A percentile compares a stretch with the other conserved stretches of the same genome.
Conservation (phyloP, 371 early-diverging fungal species). For the Ordospora colligata region DNA sequence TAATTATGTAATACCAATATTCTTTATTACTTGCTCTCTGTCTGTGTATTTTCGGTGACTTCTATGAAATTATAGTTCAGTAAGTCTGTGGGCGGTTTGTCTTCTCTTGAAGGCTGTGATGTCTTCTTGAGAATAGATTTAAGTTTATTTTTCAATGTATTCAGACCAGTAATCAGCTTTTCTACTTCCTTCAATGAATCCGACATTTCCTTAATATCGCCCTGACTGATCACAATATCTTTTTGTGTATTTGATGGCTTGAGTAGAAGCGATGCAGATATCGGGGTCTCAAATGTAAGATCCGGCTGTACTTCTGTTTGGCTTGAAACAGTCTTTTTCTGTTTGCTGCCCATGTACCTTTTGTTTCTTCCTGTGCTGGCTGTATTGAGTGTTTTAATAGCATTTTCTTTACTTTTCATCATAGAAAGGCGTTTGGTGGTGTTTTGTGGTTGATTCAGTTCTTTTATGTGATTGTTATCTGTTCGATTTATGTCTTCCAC, state of each 20-base stretch:
- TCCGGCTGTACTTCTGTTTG: background rate
- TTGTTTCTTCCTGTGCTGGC: background rate
- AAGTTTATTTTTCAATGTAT: background rate
- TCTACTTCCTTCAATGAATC: background rate
- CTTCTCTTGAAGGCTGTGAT: background rate
- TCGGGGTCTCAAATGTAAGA: background rate
- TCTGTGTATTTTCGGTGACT: background rate
- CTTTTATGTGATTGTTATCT: too few relatives aligned
- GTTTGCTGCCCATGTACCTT: background rate
- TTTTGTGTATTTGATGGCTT: background rate
- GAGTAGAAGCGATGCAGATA: slow-evolving; percentile 1
- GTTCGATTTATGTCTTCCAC: too few relatives aligned
- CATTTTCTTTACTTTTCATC: background rate
- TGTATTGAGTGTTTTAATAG: background rate
- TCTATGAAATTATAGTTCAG: slow-evolving; percentile 14
- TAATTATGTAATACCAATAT: background rate
- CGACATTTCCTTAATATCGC: background rate
- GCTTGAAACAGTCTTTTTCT: background rate
- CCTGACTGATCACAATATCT: background rate
- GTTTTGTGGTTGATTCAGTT: background rate
- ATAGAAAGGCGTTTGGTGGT: background rate
- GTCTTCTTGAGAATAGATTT: background rate
- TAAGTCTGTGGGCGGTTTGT: background rate
- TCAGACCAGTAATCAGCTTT: background rate
- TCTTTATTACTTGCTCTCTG: background rate